A percentile compares a stretch with the other conserved stretches of the same genome.
These are phyloP conservation scores for Thalassiosira pacifica DNA, from an alignment of 352 stramenopile species.

Conservation along the genomic window DNA sequence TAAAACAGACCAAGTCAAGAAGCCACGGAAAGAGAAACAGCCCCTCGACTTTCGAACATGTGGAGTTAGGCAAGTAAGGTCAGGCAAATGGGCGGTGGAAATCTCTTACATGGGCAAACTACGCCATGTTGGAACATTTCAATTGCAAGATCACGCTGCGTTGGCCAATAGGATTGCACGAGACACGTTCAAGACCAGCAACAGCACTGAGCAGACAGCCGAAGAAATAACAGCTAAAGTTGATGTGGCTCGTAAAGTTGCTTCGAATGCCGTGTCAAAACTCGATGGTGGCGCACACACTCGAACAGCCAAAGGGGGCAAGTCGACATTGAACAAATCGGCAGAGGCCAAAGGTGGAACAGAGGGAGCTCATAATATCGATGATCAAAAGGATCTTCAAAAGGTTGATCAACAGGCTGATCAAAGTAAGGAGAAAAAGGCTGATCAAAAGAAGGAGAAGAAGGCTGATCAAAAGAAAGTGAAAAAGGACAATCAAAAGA, in stretches of 20 bases:
- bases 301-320: not conserved
- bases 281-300: not conserved
- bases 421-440: not conserved
- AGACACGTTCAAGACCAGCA: not conserved
- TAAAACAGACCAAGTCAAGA: not conserved
- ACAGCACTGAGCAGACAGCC: not conserved
- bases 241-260: not conserved
- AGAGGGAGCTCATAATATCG: too few relatives aligned
- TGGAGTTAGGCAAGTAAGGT: constrained; percentile 15
- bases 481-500: not conserved
- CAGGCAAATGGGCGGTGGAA: constrained; percentile 10
- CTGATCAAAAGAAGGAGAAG: not conserved
- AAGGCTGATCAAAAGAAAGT: not conserved
- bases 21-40: not conserved
- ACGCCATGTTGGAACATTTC: not conserved
- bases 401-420: not conserved
- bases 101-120: constrained; percentile 10
- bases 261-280: not conserved
- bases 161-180: constrained; percentile 4
- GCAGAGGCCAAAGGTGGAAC: not conserved
- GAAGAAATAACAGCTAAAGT: not conserved
- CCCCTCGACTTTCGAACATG: not conserved
- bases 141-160: not conserved
- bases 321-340: not conserved
- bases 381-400: not conserved